Evolutionary conservation across 225 moss, liverwort and hornwort species (phyloP).

Genomic region (Sphagnum tenellum): DNA sequence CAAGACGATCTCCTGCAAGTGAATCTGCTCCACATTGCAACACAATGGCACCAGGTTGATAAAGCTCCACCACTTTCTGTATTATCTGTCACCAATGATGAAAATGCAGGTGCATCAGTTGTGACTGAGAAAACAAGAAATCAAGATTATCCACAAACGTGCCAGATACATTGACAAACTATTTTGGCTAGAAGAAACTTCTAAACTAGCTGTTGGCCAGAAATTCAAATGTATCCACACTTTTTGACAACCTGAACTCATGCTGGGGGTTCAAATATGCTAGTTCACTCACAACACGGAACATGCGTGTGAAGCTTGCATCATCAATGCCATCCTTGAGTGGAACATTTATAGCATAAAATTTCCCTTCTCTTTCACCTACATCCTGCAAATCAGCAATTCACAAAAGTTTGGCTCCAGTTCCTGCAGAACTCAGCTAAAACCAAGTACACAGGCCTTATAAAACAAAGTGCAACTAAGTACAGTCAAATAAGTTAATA

Average conservation of each 20-base stretch:
- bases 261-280: too few species aligned
- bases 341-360: slow-evolving; percentile 92
- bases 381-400: slow-evolving; percentile 43
- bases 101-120: too few species aligned
- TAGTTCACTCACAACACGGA: slow-evolving; percentile 52
- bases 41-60: slow-evolving; percentile 95
- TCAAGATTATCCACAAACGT: background rate
- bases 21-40: slow-evolving; percentile 99
- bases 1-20: slow-evolving; percentile 96
- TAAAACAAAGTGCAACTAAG: too few species aligned
- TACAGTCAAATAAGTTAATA: too few species aligned
- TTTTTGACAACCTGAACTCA: too few species aligned
- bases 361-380: slow-evolving; percentile 81
- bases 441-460: too few species aligned
- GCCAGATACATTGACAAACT: background rate
- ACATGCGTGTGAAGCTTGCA: slow-evolving; percentile 75
- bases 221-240: too few species aligned
- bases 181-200: too few species aligned
- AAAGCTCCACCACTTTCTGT: slow-evolving; percentile 85
- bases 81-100: slow-evolving; percentile 54
- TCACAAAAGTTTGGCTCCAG: too few species aligned
- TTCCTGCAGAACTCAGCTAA: too few species aligned
- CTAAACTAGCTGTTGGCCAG: too few species aligned
- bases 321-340: slow-evolving; percentile 98
- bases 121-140: background rate